Base-by-base conservation (phyloP, 2,329 filamentous ascomycete genomes). In the Orbilia oligospora region DNA sequence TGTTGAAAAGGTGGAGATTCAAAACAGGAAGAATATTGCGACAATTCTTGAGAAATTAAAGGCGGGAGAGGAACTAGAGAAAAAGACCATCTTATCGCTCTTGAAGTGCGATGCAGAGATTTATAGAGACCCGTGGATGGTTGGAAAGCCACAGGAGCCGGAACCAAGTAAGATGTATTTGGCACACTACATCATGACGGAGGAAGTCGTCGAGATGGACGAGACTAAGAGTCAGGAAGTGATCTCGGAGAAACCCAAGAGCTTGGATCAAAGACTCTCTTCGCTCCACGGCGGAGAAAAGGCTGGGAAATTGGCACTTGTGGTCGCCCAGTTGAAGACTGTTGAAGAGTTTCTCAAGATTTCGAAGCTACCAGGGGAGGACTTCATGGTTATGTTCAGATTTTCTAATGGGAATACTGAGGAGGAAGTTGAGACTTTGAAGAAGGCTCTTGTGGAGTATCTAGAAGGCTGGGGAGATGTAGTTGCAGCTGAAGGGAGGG, bases 71-170 rank as follows among this genome's bases (percentile, higher is more conserved):
- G 48, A 30, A 1, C 12, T 72, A 18, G 63, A 65, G 4, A 63
- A 49, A 55, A 55, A 55, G 27, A 41, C 51, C 12, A 56, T 76
- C 16, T 49, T 78, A 2, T 18, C 36, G 10, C 33, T 27, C 2
- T 36, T 78, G 63, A 78, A 78, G 63, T 65, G 63, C 36, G 75
- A 78, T 44, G 64, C 63, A 5, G 75, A 78, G 75, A 78, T 72
- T 3, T 72, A 72, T 22, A 51, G 75, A 8, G 46, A 71, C 12
- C 75, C 75, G 20, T 78, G 75, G 75, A 33, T 27, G 48, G 75
- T 78, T 1, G 75, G 75, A 16, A 63, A 77, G n/a, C 63, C 53
- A 5, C 53, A 55, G n/a, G 58, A 76, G n/a, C 41, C 44, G 14
- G 61, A 63, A 24, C 75, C 75, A n/a, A 78, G 75, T 53, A 72